Evolutionary conservation across 441 rosid genomes (phyloP).

Genomic region (Codiaeum variegatum): DNA sequence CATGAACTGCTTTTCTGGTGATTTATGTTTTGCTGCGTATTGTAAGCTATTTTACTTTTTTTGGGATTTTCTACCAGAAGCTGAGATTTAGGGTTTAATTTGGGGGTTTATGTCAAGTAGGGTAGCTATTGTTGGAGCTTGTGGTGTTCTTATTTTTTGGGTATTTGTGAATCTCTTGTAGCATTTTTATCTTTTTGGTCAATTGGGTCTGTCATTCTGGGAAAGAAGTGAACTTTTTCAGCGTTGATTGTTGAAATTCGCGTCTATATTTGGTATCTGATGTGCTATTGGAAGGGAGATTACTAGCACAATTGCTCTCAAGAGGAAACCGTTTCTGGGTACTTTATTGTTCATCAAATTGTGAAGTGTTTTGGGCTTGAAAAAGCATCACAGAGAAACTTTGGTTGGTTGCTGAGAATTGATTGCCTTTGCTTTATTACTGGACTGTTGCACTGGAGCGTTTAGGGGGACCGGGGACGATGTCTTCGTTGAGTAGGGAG

Average conservation of each 20-base stretch:
- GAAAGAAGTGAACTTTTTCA: background rate
- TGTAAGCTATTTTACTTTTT: slow-evolving; percentile 20
- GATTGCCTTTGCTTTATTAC: slow-evolving; percentile 15
- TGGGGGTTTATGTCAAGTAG: slow-evolving; percentile 5
- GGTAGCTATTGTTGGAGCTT: background rate
- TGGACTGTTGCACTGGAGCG: slow-evolving; percentile 44
- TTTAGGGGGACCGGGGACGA: slow-evolving; percentile 45
- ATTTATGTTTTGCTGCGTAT: slow-evolving; percentile 16
- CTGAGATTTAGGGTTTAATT: slow-evolving; percentile 31
- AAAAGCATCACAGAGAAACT: slow-evolving; percentile 4
- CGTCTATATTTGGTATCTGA: slow-evolving; percentile 9
- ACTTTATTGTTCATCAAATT: slow-evolving; percentile 1
- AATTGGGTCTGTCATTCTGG: background rate
- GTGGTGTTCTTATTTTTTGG: background rate
- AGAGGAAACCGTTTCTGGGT: slow-evolving; percentile 18
- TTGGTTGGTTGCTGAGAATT: slow-evolving; percentile 16
- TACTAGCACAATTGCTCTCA: background rate
- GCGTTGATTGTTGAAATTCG: slow-evolving; percentile 11
- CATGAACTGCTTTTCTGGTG: slow-evolving; percentile 1
- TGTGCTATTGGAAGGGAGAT: background rate
- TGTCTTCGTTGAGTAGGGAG: slow-evolving; percentile 62
- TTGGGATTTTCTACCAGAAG: slow-evolving; percentile 17
- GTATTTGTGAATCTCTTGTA: background rate
- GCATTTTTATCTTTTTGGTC: background rate
- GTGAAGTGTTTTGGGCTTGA: slow-evolving; percentile 12